Evolutionary conservation across 495 filamentous ascomycete genomes (phyloP), one percentile per base, ranked within the genome.

Genomic region (Hypoxylon crocopeplum): DNA sequence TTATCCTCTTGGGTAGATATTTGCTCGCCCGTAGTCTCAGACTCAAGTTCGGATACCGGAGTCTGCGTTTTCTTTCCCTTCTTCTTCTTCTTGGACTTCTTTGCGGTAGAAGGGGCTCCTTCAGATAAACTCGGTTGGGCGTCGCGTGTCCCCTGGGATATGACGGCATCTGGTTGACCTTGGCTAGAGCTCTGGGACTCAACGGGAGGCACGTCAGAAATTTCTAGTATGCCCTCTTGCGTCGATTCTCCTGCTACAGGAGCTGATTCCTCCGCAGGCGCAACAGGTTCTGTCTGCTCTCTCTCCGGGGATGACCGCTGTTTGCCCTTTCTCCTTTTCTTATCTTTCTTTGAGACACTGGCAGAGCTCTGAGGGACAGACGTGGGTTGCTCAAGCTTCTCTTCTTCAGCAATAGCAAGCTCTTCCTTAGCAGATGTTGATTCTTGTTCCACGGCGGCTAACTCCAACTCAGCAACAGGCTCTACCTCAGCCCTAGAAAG

Each of bases 81-180:
- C 38, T 57, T 62, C 27, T 69, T 59, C 27, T 69, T 62, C 66
- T 69, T 62, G 22, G 50, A 62, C 40, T 62, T 63, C 54, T 63
- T 62, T 29, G 49, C 21, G 21, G 59, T 16, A 3, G 45, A 27
- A 52, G 19, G 33, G n/a, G 27, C n/a, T 27, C 62, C 56, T 20
- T 66, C 51, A 20, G 47, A 12, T 6, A 57, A 27, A 13, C 16
- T 55, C 2, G 22, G 40, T 29, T 52, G 29, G 25, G 2, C 21
- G 24, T 57, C 56, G 25, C 5, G 34, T 36, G 15, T 21, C 12
- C 62, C 56, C 30, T 44, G 38, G 20, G 29, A 10, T 47, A 13
- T 30, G 21, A 21, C 24, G 30, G 10, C 21, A 57, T 51, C 57
- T 36, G 17, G 33, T 29, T 48, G 47, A 21, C 53, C 57, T 25